Evolutionary conservation across 495 filamentous ascomycete genomes (phyloP).

Genomic region (Xylaria telfairii): DNA sequence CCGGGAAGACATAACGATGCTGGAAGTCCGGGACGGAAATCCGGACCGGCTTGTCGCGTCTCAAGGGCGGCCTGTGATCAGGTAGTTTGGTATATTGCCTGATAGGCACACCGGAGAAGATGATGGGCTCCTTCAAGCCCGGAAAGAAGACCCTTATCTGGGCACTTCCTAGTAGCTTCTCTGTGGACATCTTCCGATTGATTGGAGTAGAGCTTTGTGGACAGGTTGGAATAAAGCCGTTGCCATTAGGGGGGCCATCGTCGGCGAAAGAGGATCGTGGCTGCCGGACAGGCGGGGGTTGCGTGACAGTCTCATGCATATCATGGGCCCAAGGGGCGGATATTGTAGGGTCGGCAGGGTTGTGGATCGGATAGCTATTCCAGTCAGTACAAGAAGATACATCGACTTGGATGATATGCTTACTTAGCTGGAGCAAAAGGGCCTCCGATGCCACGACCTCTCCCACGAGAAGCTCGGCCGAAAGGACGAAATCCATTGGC

Average conservation of each 20-base stretch:
- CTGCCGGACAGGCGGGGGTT: conserved; percentile 47
- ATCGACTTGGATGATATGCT: conserved; percentile 28
- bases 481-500: conserved; percentile 79
- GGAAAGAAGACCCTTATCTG: conserved; percentile 82
- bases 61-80: conserved; percentile 90
- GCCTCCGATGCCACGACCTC: conserved; percentile 56
- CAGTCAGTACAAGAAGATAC: conserved; percentile 35
- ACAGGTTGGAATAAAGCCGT: conserved; percentile 52
- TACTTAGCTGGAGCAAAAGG: conserved; percentile 67
- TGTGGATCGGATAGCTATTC: conserved; percentile 51
- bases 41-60: conserved; percentile 94
- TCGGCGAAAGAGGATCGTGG: conserved; percentile 43
- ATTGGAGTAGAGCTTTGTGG: conserved; percentile 48
- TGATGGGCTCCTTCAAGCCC: conserved; percentile 72
- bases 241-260: conserved; percentile 53
- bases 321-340: conserved; percentile 90
- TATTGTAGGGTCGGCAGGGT: conserved; percentile 60
- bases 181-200: conserved; percentile 66
- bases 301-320: conserved; percentile 83
- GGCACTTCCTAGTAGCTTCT: conserved; percentile 73
- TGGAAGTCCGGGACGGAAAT: conserved; percentile 82
- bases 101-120: conserved; percentile 74
- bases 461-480: conserved; percentile 63
- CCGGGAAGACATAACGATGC: conserved; percentile 89
- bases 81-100: conserved; percentile 91